Evolutionary conservation across 1,139 yeast genomes (phyloP).

Genomic region (Kodamaea sp.): DNA sequence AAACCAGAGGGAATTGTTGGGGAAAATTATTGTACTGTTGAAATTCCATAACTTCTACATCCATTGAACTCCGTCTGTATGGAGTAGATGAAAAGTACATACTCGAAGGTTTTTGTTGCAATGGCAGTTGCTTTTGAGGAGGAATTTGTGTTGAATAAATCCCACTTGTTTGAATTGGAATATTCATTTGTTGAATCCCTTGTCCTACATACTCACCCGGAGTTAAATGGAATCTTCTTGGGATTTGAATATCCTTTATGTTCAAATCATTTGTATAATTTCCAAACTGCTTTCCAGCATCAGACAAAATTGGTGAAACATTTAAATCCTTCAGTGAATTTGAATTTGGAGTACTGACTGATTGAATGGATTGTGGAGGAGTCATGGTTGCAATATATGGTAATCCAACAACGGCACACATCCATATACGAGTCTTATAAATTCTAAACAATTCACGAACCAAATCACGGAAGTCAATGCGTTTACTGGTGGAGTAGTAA

Average conservation of each 20-base stretch:
- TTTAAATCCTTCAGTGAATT: not conserved
- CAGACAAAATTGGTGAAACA: conserved; percentile 4
- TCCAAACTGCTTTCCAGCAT: conserved; percentile 1
- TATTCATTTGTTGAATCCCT: too few relatives aligned
- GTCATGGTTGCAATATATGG: conserved; percentile 12
- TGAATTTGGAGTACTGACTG: not conserved
- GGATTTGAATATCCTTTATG: conserved; percentile 3
- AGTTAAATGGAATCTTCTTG: not conserved
- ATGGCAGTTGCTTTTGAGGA: conserved; percentile 2
- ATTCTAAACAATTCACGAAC: conserved; percentile 24
- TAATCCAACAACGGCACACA: conserved; percentile 25
- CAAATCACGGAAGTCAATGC: conserved; percentile 27
- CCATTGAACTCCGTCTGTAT: not conserved
- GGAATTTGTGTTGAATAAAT: not conserved
- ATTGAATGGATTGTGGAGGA: conserved; percentile 5
- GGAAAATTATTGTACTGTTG: not conserved
- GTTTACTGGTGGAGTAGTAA: conserved; percentile 22
- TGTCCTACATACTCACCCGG: not conserved
- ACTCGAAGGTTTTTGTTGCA: conserved; percentile 1
- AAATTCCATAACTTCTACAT: not conserved
- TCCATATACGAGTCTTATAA: conserved; percentile 28
- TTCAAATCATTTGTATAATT: conserved; percentile 3
- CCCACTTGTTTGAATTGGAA: not conserved
- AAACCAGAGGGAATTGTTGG: not conserved
- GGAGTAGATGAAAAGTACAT: not conserved